These are phyloP conservation scores for Arxiozyma heterogenica DNA, from an alignment of 1,139 yeast species.

Conservation along the genomic window DNA sequence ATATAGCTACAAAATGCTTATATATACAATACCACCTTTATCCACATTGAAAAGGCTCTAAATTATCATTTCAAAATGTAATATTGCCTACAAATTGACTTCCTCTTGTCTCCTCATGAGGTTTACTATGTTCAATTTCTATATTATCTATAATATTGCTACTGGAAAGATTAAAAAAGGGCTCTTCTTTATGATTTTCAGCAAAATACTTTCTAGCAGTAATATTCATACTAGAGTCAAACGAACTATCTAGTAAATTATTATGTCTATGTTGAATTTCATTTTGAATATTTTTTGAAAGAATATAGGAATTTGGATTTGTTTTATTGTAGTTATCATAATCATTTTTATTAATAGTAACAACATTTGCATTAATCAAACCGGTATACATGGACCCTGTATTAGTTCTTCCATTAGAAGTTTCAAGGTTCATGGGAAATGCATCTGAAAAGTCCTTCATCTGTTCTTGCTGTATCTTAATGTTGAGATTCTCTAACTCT, in stretches of 20 bases:
- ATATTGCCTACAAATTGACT: conserved; percentile 6
- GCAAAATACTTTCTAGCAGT: conserved; percentile 6
- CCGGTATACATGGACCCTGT: background rate
- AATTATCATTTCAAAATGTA: conserved; percentile 6
- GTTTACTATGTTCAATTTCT: background rate
- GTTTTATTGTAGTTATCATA: background rate
- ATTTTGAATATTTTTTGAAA: background rate
- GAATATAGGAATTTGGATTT: background rate
- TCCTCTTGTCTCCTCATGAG: background rate
- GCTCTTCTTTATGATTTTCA: background rate
- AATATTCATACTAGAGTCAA: conserved; percentile 2
- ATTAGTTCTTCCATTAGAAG: background rate
- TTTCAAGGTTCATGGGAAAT: background rate
- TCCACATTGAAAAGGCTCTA: background rate
- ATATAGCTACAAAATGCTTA: background rate
- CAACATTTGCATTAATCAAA: background rate
- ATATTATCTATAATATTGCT: background rate
- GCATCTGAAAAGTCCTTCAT: background rate
- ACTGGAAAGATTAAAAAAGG: background rate
- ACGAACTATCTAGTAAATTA: conserved; percentile 1
- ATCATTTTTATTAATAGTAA: background rate
- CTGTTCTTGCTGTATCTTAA: background rate
- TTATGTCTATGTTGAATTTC: conserved; percentile 1
- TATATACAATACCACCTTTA: background rate
- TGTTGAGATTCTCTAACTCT: background rate